Evolutionary conservation across 805 yeast genomes (phyloP).

Genomic region (Scheffersomyces coipomensis): DNA sequence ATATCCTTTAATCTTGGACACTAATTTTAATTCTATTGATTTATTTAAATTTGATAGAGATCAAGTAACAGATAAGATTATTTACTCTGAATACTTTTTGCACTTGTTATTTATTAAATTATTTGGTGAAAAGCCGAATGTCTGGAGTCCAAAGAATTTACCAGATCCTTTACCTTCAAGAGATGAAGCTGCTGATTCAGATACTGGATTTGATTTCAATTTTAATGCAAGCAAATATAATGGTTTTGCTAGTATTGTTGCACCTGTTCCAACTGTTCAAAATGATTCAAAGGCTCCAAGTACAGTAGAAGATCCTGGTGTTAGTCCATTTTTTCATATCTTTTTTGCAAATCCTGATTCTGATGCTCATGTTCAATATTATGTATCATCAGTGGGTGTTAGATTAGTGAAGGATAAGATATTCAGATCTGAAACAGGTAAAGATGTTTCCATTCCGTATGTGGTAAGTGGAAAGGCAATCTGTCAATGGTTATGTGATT

Average conservation of each 20-base stretch:
- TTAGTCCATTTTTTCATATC: conserved; percentile 69
- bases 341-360: conserved; percentile 89
- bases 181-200: neutral
- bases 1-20: conserved; percentile 48
- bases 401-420: conserved; percentile 49
- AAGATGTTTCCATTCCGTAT: conserved; percentile 29
- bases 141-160: conserved; percentile 59
- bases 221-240: neutral
- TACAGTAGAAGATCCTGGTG: neutral
- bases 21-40: conserved; percentile 69
- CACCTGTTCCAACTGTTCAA: neutral
- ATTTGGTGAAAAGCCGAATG: conserved; percentile 66
- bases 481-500: conserved; percentile 87
- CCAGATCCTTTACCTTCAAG: conserved; percentile 33
- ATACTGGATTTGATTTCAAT: neutral
- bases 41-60: conserved; percentile 68
- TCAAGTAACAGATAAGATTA: conserved; percentile 52
- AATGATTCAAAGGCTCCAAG: neutral
- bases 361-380: conserved; percentile 78
- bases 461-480: conserved; percentile 74
- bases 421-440: conserved; percentile 21
- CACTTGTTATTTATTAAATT: conserved; percentile 59
- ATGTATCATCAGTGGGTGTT: conserved; percentile 63
- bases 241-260: neutral
- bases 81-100: conserved; percentile 63